A percentile compares a stretch with the other conserved stretches of the same genome.
These are phyloP conservation scores for Xylaria castorea DNA, from an alignment of 495 filamentous ascomycete species.

Conservation along the genomic window DNA sequence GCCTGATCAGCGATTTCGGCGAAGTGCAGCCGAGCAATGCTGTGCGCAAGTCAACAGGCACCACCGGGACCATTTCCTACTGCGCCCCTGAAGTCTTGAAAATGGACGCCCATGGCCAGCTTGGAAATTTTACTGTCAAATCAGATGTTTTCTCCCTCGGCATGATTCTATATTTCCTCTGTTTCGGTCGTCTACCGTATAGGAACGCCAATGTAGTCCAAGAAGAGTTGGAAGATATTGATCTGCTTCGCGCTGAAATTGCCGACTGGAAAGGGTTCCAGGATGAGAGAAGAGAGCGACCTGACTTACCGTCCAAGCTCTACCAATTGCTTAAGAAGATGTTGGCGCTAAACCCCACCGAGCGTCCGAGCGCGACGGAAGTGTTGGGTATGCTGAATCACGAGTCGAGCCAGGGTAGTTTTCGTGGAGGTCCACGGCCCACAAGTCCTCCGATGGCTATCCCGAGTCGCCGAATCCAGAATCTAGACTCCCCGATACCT, in stretches of 20 bases:
- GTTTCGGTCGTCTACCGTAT: slow-evolving; percentile 91
- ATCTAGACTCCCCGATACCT: slow-evolving; percentile 59
- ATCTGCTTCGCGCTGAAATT: slow-evolving; percentile 85
- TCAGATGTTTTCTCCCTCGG: slow-evolving; percentile 96
- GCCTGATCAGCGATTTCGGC: slow-evolving; percentile 96
- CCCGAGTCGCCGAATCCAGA: slow-evolving; percentile 61
- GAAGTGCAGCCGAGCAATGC: slow-evolving; percentile 86
- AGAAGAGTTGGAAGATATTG: slow-evolving; percentile 94
- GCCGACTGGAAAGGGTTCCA: slow-evolving; percentile 85
- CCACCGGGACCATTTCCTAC: slow-evolving; percentile 96
- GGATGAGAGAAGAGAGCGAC: slow-evolving; percentile 71
- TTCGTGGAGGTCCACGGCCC: slow-evolving; percentile 42
- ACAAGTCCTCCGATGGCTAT: slow-evolving; percentile 38
- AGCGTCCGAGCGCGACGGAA: slow-evolving; percentile 84
- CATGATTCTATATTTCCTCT: slow-evolving; percentile 98
- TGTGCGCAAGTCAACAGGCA: slow-evolving; percentile 83
- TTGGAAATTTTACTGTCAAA: slow-evolving; percentile 92
- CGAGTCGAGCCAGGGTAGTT: slow-evolving; percentile 55
- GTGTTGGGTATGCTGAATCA: slow-evolving; percentile 82
- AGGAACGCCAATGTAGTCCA: slow-evolving; percentile 79
- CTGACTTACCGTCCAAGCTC: slow-evolving; percentile 84
- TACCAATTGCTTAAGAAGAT: slow-evolving; percentile 84
- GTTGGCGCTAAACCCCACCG: slow-evolving; percentile 75
- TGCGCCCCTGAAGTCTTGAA: slow-evolving; percentile 93
- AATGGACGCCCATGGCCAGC: slow-evolving; percentile 70